A percentile compares a stretch with the other conserved stretches of the same genome.
Conservation (phyloP, 2,329 filamentous ascomycete species). For the Coniochaeta prunicola region DNA sequence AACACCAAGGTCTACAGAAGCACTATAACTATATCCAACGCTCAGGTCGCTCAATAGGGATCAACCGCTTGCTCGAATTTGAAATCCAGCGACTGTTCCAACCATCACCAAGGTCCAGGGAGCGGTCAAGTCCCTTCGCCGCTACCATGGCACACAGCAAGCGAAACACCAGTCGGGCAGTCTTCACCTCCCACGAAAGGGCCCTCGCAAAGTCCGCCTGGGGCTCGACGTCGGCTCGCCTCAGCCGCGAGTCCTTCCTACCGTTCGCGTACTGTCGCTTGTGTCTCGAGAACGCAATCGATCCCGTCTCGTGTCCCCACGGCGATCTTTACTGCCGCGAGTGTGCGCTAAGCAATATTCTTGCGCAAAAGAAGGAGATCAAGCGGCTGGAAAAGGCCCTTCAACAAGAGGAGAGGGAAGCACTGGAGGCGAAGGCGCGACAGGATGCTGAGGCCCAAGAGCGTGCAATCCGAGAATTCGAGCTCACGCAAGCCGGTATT, state of each 20-base stretch:
- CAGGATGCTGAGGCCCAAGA: conserved; percentile 63
- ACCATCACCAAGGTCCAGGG: too few relatives aligned
- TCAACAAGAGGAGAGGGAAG: conserved; percentile 54
- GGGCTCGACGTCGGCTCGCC: conserved; percentile 74
- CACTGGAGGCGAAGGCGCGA: conserved; percentile 49
- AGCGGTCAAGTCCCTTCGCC: background rate
- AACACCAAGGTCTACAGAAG: too few relatives aligned
- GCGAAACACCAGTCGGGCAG: conserved; percentile 82
- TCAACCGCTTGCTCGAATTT: too few relatives aligned
- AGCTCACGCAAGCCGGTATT: conserved; percentile 71
- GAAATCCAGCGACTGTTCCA: too few relatives aligned
- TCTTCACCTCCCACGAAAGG: conserved; percentile 92
- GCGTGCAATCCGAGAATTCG: conserved; percentile 73
- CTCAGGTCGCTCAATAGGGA: background rate
- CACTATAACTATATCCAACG: too few relatives aligned
- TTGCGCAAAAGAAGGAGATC: conserved; percentile 86
- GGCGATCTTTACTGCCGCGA: conserved; percentile 95
- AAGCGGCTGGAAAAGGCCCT: conserved; percentile 66
- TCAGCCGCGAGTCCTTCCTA: conserved; percentile 85
- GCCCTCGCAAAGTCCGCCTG: conserved; percentile 74
- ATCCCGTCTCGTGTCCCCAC: conserved; percentile 74
- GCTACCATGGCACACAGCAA: conserved; percentile 50
- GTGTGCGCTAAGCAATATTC: conserved; percentile 85
- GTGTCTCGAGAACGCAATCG: conserved; percentile 72
- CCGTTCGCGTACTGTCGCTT: conserved; percentile 84